Base-by-base conservation (phyloP, 352 stramenopile species). In the Pythium guiyangense region DNA sequence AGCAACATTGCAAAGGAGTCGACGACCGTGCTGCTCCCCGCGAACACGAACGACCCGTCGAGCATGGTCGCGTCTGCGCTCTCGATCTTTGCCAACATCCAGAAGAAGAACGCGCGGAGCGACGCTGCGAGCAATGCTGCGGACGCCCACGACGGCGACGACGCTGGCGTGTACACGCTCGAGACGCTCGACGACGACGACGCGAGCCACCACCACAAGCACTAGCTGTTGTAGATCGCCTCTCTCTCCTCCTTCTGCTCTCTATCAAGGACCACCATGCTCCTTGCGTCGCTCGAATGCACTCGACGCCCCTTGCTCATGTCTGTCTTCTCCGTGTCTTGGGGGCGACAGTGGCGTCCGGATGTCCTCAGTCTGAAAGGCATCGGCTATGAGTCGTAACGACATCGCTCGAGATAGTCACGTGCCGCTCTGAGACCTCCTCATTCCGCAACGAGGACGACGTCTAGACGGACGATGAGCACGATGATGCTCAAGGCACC, bases 61-160 rank as follows among this genome's bases (percentile, higher is more conserved):
- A 84, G 71, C 48, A 96, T 97, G 89, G 84, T 97, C 15, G 89
- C 89, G 42, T 94, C 89, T 5, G 88, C 88, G 25, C 77, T 96
- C 40, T 77, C 84, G 15, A 92, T 96, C 70, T 96, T 93, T 58
- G 71, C 62, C 59, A 94, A 91, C 58, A 90, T 96, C 51, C 84
- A 94, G 61, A 94, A 92, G 64, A 81, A 88, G 65, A 87, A 86
- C 51, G 66, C 45, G 40, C 62, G 69, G 37, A 54, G 57, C 14
- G 66, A 56, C 40, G 53, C 46, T 51, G 59, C 48, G 25, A 42
- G 64, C 45, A 54, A 62, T 52, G 60, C 42, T 40, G 63, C 63
- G 27, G 62, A 64, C 4, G 55, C 56, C 9, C 55, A 70, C 26
- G 52, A 44, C 26, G 58, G 44, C 18, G 66, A 71, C 10, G 47